Evolutionary conservation across 2,329 filamentous ascomycete species (phyloP), one percentile per base, ranked within the genome.

Genomic region (Fusarium aywerte): DNA sequence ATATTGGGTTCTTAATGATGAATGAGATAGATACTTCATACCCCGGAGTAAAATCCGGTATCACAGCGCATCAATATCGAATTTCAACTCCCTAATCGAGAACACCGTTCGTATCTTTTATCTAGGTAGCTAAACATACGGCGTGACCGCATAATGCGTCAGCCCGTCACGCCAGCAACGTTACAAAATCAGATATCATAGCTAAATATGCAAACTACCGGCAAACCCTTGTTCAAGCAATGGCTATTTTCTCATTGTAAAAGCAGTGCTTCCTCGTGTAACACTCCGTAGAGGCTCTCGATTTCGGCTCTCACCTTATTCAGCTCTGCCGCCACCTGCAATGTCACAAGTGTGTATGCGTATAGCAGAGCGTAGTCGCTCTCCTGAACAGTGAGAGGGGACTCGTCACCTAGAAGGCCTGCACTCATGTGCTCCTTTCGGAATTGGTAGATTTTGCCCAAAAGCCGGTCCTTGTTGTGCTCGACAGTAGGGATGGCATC

Each of bases 281-380:
- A 75, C 38, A 89, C 82, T 15, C 89, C 89, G 80, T 89, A 90
- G 31, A 91, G 69, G 0, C 79, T 80, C 76, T 90, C 88, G 50
- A 91, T 83, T 75, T 90, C 88, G 62, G 76, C 81, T 69, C 87
- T 84, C 23, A 90, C 85, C 39, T 83, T 83, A 74, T 84, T 83
- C 42, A 91, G 78, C 77, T 90, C 89, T 54, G 88, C 87, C 2
- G 87, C 87, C 21, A 91, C 84, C 76, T 90, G 88, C 40, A 87
- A 84, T 9, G 89, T 90, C 45, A 91, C 87, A 42, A 91, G 80
- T 4, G 87, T 92, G 80, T 97, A 99, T 18, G 95, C 94, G 80
- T 98, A 99, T 40, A 98, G 80, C 69, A 98, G 81, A 66, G 95
- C 93, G 76, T 96, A 98, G 75, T 99, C 96, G 65, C 88, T 87